These are phyloP conservation scores for Arctium lappa DNA, from an alignment of 129 eudicot genomes.

Conservation along the genomic window DNA sequence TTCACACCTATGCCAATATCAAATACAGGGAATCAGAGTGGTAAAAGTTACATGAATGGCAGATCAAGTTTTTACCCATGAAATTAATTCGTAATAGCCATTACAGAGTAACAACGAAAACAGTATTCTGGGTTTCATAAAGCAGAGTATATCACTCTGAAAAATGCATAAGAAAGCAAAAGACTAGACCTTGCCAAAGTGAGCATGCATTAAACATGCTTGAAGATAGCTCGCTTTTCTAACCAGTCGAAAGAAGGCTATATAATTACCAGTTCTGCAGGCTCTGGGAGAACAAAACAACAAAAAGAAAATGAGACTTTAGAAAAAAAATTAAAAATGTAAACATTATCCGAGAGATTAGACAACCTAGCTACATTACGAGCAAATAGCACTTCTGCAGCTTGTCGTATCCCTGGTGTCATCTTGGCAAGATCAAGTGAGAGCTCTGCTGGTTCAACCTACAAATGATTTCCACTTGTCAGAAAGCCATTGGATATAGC, in stretches of 20 bases:
- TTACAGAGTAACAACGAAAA: not conserved
- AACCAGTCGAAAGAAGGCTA: constrained; percentile 85
- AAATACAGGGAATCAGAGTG: not conserved
- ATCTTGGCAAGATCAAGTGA: constrained; percentile 98
- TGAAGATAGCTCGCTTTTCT: constrained; percentile 84
- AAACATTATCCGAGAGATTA: not conserved
- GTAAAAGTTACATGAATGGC: not conserved
- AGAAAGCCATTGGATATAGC: constrained; percentile 13
- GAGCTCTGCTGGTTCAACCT: constrained; percentile 99
- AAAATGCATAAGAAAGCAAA: constrained; percentile 2
- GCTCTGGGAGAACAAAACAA: constrained; percentile 58
- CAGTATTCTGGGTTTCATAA: not conserved
- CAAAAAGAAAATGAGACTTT: not conserved
- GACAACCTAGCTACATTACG: constrained; percentile 95
- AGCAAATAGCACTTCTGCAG: constrained; percentile 81
- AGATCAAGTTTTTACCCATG: not conserved
- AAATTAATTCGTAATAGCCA: not conserved
- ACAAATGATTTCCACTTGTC: constrained; percentile 33
- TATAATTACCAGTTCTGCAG: constrained; percentile 84
- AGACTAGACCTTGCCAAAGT: constrained; percentile 81
- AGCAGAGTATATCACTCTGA: not conserved
- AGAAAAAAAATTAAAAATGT: not conserved
- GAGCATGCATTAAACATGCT: constrained; percentile 99
- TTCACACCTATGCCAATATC: not conserved
- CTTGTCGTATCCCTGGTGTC: constrained; percentile 87